Evolutionary conservation across 2,329 filamentous ascomycete genomes (phyloP).

Genomic region (Alternaria metachromatica): DNA sequence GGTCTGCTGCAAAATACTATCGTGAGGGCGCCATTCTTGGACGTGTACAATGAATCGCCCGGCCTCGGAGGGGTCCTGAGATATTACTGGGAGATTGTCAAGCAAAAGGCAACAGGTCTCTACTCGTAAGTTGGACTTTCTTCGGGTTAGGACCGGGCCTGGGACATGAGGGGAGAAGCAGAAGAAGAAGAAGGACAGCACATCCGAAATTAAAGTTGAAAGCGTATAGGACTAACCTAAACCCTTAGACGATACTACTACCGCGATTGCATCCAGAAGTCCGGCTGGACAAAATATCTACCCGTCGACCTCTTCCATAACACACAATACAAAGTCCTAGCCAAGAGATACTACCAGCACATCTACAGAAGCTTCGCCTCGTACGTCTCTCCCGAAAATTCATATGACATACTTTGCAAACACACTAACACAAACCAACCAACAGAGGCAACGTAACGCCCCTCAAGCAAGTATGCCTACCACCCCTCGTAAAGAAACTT

Average conservation of each 20-base stretch:
- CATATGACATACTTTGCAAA: background rate
- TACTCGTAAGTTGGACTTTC: conserved; percentile 23
- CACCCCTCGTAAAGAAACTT: conserved; percentile 61
- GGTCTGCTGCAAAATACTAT: conserved; percentile 31
- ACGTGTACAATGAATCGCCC: conserved; percentile 9
- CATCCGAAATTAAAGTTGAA: background rate
- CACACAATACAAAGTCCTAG: conserved; percentile 41
- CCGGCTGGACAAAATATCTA: conserved; percentile 14
- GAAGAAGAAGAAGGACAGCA: background rate
- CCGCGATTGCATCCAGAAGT: conserved; percentile 21
- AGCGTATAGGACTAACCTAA: conserved; percentile 5
- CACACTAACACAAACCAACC: conserved; percentile 8
- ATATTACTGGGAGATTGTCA: conserved; percentile 30
- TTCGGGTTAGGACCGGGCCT: background rate
- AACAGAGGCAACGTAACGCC: conserved; percentile 26
- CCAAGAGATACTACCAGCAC: conserved; percentile 65
- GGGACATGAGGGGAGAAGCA: background rate
- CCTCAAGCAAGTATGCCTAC: conserved; percentile 59
- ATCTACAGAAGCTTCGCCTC: conserved; percentile 68
- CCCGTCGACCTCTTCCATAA: conserved; percentile 22
- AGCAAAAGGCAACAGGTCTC: conserved; percentile 19
- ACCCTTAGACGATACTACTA: conserved; percentile 19
- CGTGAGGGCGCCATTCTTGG: conserved; percentile 21
- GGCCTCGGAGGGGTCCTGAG: conserved; percentile 11
- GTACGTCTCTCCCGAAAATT: conserved; percentile 10